A percentile compares a stretch with the other conserved stretches of the same genome.
phyloP scores from a whole-genome alignment of 1,284 basidiomycete species.

The Sporisorium sorghi region DNA sequence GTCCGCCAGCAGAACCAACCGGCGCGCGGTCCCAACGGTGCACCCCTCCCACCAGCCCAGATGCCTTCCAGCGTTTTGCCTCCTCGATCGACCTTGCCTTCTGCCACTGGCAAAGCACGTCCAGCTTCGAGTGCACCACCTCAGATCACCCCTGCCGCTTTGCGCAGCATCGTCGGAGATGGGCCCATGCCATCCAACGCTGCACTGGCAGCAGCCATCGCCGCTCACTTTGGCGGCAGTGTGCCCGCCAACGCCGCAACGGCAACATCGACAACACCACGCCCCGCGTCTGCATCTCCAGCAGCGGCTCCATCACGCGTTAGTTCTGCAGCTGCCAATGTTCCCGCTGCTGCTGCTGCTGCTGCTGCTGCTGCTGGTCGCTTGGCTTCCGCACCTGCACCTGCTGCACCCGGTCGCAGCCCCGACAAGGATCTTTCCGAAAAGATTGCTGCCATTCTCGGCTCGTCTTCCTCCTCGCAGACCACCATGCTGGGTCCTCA shows the following conservation, averaged over 20 bases:
- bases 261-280: constrained; percentile 18
- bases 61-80: not conserved
- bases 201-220: constrained; percentile 45
- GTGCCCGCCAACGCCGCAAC: constrained; percentile 21
- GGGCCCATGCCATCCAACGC: constrained; percentile 54
- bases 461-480: constrained; percentile 35
- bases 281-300: constrained; percentile 7
- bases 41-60: constrained; percentile 39
- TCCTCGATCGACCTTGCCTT: not conserved
- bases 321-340: not conserved
- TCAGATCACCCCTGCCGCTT: constrained; percentile 23
- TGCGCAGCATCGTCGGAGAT: constrained; percentile 48
- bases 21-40: constrained; percentile 46
- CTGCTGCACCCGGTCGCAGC: constrained; percentile 1
- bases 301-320: constrained; percentile 6
- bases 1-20: constrained; percentile 42
- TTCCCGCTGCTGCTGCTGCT: not conserved
- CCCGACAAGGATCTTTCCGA: constrained; percentile 44
- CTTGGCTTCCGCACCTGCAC: constrained; percentile 1
- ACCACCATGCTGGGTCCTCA: constrained; percentile 48
- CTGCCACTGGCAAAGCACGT: constrained; percentile 15
- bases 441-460: constrained; percentile 49
- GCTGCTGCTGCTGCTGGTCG: constrained; percentile 8
- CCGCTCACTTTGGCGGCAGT: constrained; percentile 48
- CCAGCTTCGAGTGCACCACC: constrained; percentile 9